A percentile compares a stretch with the other conserved stretches of the same genome.
Conservation (phyloP, 2,329 filamentous ascomycete genomes). For the Pseudocercospora musae region DNA sequence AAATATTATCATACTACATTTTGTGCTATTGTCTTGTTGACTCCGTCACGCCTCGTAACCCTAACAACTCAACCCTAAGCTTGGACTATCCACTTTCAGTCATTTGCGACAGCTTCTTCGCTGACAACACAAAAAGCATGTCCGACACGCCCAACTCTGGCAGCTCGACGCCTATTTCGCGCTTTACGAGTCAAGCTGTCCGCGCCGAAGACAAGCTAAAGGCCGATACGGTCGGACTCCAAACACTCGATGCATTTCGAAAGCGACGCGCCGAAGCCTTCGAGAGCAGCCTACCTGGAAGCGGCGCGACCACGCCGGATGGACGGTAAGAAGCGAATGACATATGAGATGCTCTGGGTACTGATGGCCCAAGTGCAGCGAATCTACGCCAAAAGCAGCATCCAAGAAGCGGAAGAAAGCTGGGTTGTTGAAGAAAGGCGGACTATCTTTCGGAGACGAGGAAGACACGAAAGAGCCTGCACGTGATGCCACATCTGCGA, state of each 20-base stretch:
- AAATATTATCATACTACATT: too few relatives aligned
- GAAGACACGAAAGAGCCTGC: slow-evolving; percentile 51
- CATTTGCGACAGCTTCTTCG: neutral
- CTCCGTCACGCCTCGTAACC: too few relatives aligned
- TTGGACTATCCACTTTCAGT: neutral
- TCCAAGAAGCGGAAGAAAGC: slow-evolving; percentile 57
- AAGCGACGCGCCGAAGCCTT: slow-evolving; percentile 95
- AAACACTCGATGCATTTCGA: slow-evolving; percentile 88
- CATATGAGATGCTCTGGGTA: slow-evolving; percentile 17
- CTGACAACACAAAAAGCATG: slow-evolving; percentile 6
- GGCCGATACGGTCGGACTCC: slow-evolving; percentile 83
- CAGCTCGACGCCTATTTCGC: slow-evolving; percentile 34
- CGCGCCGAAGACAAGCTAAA: slow-evolving; percentile 80
- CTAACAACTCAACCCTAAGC: too few relatives aligned
- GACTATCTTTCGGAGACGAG: slow-evolving; percentile 67
- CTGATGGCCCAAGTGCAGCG: slow-evolving; percentile 59
- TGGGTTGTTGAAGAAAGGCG: slow-evolving; percentile 52
- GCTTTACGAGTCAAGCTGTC: slow-evolving; percentile 72
- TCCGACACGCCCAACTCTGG: slow-evolving; percentile 21
- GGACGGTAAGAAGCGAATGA: slow-evolving; percentile 54
- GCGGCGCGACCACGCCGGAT: slow-evolving; percentile 54
- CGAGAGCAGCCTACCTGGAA: slow-evolving; percentile 47
- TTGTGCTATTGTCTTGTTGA: too few relatives aligned
- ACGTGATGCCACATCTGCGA: neutral
- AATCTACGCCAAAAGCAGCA: slow-evolving; percentile 47